Evolutionary conservation across 2,329 filamentous ascomycete genomes (phyloP).

Genomic region (Aspergillus tubingensis): DNA sequence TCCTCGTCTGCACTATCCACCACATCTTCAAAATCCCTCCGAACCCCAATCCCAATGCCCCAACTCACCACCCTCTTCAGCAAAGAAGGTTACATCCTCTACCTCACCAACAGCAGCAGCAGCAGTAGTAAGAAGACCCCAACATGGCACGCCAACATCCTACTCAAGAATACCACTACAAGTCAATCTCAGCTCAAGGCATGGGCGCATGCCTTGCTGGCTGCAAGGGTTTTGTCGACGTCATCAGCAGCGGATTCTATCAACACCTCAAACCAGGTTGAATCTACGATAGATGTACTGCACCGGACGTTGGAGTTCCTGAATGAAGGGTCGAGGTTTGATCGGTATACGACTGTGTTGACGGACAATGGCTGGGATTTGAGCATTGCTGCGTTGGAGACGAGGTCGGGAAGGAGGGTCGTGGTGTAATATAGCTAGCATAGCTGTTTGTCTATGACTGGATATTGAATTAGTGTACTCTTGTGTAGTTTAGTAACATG

Average conservation of each 20-base stretch:
- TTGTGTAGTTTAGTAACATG: not conserved
- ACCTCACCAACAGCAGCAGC: conserved; percentile 40
- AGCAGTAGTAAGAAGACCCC: not conserved
- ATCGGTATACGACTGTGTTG: conserved; percentile 46
- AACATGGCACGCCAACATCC: conserved; percentile 54
- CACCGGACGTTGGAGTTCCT: conserved; percentile 48
- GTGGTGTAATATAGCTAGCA: not conserved
- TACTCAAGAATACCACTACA: conserved; percentile 62
- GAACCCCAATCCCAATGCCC: conserved; percentile 46
- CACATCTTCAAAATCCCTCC: conserved; percentile 23
- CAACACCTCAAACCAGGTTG: not conserved
- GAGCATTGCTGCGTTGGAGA: conserved; percentile 66
- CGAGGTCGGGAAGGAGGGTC: conserved; percentile 53
- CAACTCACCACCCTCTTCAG: conserved; percentile 54
- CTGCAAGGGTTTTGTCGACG: conserved; percentile 37
- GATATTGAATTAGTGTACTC: no score
- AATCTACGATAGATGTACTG: conserved; percentile 35
- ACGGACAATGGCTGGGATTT: conserved; percentile 65
- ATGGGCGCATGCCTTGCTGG: conserved; percentile 62
- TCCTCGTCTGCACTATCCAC: conserved; percentile 14
- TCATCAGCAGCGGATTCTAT: not conserved
- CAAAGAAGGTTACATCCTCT: conserved; percentile 63
- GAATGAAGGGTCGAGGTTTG: conserved; percentile 46
- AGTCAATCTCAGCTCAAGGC: conserved; percentile 58
- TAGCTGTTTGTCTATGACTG: not conserved